Evolutionary conservation across 2,329 filamentous ascomycete genomes (phyloP), one percentile per base, ranked within the genome.

Genomic region (Aureobasidium sp.): DNA sequence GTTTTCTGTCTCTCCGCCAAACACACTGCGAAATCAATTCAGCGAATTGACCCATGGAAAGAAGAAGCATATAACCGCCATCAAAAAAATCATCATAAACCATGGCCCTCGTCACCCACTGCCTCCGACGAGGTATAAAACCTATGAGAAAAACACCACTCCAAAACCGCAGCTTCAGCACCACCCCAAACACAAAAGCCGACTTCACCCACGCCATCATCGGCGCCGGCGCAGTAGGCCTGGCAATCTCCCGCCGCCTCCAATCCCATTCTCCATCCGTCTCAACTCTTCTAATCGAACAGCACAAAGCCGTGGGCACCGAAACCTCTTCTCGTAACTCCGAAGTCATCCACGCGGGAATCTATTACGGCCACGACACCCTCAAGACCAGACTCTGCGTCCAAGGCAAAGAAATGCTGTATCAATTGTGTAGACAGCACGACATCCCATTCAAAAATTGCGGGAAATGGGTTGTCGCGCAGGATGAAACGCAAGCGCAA

Each of bases 401-500:
- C 58, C 73, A 75, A 27, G 93, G 93, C 56, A 84, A 84, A 61
- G 66, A 84, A 27, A 75, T 89, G 66, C 75, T 97, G 55, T 98
- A 98, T 70, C 77, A 75, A 3, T 80, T 95, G 37, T 96, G 91
- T 73, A 70, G 72, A 4, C 72, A 72, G 54, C 74, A 87, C 62
- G 69, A 70, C 54, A 85, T 98, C 47, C 81, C 81, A 0, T 79
- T 93, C 70, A 77, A 77, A 51, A 85, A 85, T 65, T 86, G 83
- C 21, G 90, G 90, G 56, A 97, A 96, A 74, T 96, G 91, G 90
- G 86, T 97, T 62, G 87, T 97, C 1, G 91, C 91, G 1, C 93
- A 97, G 72, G 85, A 83, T 49, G 75, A 76, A 1, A 72, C 71
- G 41, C 88, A 97, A 72, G 78, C 80, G 65, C 76, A 73, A n/a